Percentiles rank a stretch among this genome's conserved stretches.
phyloP scores from a whole-genome alignment of 2,329 filamentous ascomycete species.

The Ceratocystis variospora region DNA sequence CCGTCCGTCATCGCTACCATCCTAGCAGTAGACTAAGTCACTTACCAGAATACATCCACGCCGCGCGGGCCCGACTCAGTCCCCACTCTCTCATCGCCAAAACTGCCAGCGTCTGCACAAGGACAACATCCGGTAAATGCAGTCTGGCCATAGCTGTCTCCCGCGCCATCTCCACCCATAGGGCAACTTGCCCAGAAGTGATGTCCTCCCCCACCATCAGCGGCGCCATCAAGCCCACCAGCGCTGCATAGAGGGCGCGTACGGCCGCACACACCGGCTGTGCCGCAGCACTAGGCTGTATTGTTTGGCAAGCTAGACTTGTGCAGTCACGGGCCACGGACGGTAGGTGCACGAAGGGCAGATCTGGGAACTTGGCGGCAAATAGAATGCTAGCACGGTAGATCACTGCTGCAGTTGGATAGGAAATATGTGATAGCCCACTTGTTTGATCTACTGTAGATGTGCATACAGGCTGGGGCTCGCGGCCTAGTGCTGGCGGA shows the following conservation, averaged over 20 bases:
- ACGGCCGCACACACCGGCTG: not conserved
- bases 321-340: conserved; percentile 3
- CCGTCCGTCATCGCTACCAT: not conserved
- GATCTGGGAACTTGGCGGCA: conserved; percentile 9
- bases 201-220: not conserved
- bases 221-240: conserved; percentile 5
- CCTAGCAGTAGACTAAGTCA: too few species aligned
- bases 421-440: not conserved
- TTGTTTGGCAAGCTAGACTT: not conserved
- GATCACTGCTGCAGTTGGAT: conserved; percentile 4
- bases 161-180: conserved; percentile 5
- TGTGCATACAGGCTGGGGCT: not conserved
- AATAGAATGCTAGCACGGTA: conserved; percentile 9
- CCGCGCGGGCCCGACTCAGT: not conserved
- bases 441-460: not conserved
- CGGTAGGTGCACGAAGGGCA: conserved; percentile 10
- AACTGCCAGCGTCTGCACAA: conserved; percentile 4
- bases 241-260: conserved; percentile 2
- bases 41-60: conserved; percentile 16
- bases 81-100: conserved; percentile 12
- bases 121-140: not conserved
- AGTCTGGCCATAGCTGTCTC: not conserved
- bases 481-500: not conserved
- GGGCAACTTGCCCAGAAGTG: not conserved
- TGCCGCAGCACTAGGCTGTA: not conserved